Evolutionary conservation across 2,329 filamentous ascomycete species (phyloP), one percentile per base, ranked within the genome.

Genomic region (Trichoderma asperellum): DNA sequence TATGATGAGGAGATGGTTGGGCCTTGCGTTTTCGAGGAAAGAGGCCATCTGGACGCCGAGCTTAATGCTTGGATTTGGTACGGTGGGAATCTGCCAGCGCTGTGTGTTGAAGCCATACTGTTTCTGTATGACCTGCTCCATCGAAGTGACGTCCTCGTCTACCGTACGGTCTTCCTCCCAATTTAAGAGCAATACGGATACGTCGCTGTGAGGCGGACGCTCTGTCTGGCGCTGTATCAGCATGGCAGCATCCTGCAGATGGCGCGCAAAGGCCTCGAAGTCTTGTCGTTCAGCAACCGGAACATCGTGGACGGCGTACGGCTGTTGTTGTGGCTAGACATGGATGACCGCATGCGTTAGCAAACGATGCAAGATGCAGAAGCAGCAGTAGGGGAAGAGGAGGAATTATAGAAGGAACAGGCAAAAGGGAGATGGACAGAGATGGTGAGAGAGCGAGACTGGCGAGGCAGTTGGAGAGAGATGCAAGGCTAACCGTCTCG

Each of bases 211-310:
- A 5, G 84, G 84, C 3, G 83, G 82, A 69, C 83, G 84, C 75
- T 89, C 86, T 57, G 86, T 87, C 78, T 89, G 88, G 71, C 86
- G 84, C 76, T 89, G 87, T 73, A 91, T 89, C 74, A 89, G 82
- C 85, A 89, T 89, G 72, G 88, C 88, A 61, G 88, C 88, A 83
- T 90, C 88, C 76, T 91, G 88, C 56, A 91, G 83, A 79, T 91
- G 88, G 58, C 88, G 85, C 70, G 88, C 88, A 76, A 90, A 90
- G 65, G 87, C 85, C 78, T 90, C 88, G 79, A 90, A 91, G 74
- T 90, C 88, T 78, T 87, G 84, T 73, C 86, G 84, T 74, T 88
- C 84, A 68, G 78, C 76, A 73, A 77, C 68, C 29, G 81, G 77
- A 68, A 79, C 75, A 78, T 84, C 81, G 78, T 81, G 76, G 72